Evolutionary conservation across 2,329 filamentous ascomycete species (phyloP).

Genomic region (Venturia aucupariae): DNA sequence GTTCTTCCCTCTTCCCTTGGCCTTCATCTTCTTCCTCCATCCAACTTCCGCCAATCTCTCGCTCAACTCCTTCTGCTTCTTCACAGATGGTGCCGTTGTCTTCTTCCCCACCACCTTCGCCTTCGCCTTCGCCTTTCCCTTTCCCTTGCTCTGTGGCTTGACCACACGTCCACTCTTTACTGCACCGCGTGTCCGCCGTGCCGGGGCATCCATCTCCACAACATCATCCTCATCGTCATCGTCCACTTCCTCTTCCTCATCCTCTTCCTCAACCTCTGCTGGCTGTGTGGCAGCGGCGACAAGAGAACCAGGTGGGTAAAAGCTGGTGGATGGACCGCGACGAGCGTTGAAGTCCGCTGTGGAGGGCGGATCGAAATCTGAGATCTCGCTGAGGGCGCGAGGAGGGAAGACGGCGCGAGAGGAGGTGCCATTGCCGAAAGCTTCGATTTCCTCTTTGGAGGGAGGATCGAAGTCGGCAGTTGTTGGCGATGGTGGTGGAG

Average conservation of each 20-base stretch:
- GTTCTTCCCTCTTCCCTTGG: background rate
- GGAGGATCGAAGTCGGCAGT: background rate
- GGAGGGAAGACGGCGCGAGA: background rate
- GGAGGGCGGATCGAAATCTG: background rate
- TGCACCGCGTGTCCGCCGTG: background rate
- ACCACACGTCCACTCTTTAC: background rate
- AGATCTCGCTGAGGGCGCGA: background rate
- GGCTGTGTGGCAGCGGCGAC: background rate
- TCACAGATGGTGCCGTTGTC: too few relatives aligned
- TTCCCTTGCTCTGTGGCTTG: background rate
- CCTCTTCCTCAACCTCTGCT: background rate
- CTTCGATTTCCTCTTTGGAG: background rate
- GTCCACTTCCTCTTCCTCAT: too few relatives aligned
- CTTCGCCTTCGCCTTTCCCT: background rate
- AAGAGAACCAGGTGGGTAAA: background rate
- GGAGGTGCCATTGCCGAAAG: background rate
- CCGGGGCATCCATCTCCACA: background rate
- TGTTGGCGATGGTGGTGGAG: background rate
- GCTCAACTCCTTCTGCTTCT: background rate
- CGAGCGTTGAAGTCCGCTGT: background rate
- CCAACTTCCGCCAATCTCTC: background rate
- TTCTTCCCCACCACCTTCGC: background rate
- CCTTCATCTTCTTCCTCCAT: background rate
- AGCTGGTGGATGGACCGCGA: background rate
- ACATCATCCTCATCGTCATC: background rate